These are phyloP conservation scores for Plasmodium gaboni DNA, from an alignment of 169 alveolate species.

Conservation along the genomic window DNA sequence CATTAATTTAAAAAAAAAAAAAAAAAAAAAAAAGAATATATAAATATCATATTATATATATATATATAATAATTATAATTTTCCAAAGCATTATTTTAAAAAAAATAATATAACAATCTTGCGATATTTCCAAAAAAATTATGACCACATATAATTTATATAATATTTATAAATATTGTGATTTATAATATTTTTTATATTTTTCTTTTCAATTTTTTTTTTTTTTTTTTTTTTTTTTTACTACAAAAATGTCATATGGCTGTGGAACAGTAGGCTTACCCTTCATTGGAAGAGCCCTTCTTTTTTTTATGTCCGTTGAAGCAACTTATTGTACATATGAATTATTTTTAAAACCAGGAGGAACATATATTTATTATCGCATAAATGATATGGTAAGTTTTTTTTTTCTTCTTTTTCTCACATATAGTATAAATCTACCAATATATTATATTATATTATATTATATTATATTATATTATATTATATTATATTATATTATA, in stretches of 20 bases:
- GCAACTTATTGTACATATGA: slow-evolving; percentile 41
- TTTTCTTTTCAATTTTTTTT: not conserved
- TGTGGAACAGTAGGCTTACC: slow-evolving; percentile 64
- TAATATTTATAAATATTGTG: not conserved
- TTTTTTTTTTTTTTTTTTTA: not conserved
- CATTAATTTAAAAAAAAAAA: too few relatives aligned
- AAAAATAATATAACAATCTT: too few relatives aligned
- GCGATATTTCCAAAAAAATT: too few relatives aligned
- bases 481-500: too few relatives aligned
- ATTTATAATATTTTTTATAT: not conserved
- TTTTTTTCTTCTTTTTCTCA: not conserved
- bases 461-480: too few relatives aligned
- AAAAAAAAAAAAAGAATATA: too few relatives aligned
- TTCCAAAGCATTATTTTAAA: too few relatives aligned
- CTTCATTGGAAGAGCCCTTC: slow-evolving; percentile 51
- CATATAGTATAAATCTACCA: not conserved
- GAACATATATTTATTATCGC: slow-evolving; percentile 20
- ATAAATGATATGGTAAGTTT: slow-evolving; percentile 29
- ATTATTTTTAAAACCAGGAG: slow-evolving; percentile 44
- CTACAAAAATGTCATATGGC: slow-evolving; percentile 50
- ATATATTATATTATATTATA: not conserved
- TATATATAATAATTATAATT: too few relatives aligned
- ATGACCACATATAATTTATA: too few relatives aligned
- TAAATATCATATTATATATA: too few relatives aligned
- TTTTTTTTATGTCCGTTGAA: slow-evolving; percentile 40